Base-by-base conservation (phyloP, 768 basidiomycete genomes). In the Hypholoma sublateritium region DNA sequence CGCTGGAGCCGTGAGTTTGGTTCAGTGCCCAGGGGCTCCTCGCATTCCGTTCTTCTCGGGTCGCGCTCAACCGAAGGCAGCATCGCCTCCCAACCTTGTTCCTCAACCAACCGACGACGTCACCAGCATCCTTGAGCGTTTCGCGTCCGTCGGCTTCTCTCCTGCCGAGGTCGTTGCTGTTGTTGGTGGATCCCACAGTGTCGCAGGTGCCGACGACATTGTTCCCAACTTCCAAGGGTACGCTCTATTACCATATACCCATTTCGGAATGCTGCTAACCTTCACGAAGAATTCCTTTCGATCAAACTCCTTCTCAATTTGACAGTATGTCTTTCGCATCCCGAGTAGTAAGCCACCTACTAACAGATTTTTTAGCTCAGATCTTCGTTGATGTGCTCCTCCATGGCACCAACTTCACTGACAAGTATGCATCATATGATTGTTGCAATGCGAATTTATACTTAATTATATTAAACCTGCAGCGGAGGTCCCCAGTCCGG, bases 21-120 rank as follows among this genome's bases (percentile, higher is more conserved):
- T 66, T 36, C 80, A 77, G 56, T 80, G 79, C 57, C 69, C 72
- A 4, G 78, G 78, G 60, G 75, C 75, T 22, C 78, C 78, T 16
- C 72, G 70, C 14, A 66, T 81, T 24, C 50, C 66, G 16, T 77
- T 77, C 67, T 68, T 77, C 57, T 47, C 73, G 34, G 77, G 80
- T 8, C 66, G 76, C 11, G 70, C 74, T 11, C 41, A 50, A 12
- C 68, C 75, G 9, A 70, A 59, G 12, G 69, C 69, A 4, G 62
- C 75, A 6, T 64, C 73, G 8, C 74, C 73, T 2, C 64, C 57
- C 11, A 51, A 56, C 16, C 52, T 59, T 16, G 54, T 61, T 1
- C 61, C 63, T 6, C 55, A 51, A 50, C 61, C 64, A 17, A 60
- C 62, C 17, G 62, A 74, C 57, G 60, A 62, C 13, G 65, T 73